A percentile compares a stretch with the other conserved stretches of the same genome.
These are phyloP conservation scores for Hemileccinum rubropunctum DNA, from an alignment of 768 basidiomycete genomes.

Conservation along the genomic window DNA sequence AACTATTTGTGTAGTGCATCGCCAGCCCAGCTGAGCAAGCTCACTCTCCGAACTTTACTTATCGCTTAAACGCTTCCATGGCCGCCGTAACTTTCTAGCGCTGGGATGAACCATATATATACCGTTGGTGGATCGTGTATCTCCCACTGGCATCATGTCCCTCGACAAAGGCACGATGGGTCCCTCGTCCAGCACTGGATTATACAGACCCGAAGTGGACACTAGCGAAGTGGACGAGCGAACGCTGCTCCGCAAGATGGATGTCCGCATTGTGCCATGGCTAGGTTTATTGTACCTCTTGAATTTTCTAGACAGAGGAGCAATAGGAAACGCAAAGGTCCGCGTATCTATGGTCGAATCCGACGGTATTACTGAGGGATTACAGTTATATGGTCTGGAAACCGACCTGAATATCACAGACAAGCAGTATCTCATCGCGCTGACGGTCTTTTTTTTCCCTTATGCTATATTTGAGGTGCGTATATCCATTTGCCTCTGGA, in stretches of 20 bases:
- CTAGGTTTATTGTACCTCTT: slow-evolving; percentile 70
- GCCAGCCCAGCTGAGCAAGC: too few species aligned
- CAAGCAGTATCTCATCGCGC: slow-evolving; percentile 62
- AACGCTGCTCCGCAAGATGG: slow-evolving; percentile 56
- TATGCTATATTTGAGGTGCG: slow-evolving; percentile 68
- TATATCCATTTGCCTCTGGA: background rate
- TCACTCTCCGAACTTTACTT: background rate
- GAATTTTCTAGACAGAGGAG: slow-evolving; percentile 62
- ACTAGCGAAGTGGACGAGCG: slow-evolving; percentile 52
- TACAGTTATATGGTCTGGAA: slow-evolving; percentile 58
- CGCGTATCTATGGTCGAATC: slow-evolving; percentile 4
- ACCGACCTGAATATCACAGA: slow-evolving; percentile 56
- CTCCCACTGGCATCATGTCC: slow-evolving; percentile 9
- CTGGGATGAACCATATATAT: background rate
- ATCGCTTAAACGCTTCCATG: background rate
- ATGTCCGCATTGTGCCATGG: slow-evolving; percentile 72
- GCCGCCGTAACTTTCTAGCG: background rate
- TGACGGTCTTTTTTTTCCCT: slow-evolving; percentile 76
- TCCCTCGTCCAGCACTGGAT: slow-evolving; percentile 7
- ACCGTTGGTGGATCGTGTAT: background rate
- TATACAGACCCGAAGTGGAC: slow-evolving; percentile 52
- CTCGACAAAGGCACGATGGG: background rate
- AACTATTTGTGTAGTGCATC: slow-evolving; percentile 48
- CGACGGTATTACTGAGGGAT: background rate
- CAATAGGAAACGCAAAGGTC: slow-evolving; percentile 75